Base-by-base conservation (phyloP, 2,329 filamentous ascomycete genomes). In the Fusarium sp. region DNA sequence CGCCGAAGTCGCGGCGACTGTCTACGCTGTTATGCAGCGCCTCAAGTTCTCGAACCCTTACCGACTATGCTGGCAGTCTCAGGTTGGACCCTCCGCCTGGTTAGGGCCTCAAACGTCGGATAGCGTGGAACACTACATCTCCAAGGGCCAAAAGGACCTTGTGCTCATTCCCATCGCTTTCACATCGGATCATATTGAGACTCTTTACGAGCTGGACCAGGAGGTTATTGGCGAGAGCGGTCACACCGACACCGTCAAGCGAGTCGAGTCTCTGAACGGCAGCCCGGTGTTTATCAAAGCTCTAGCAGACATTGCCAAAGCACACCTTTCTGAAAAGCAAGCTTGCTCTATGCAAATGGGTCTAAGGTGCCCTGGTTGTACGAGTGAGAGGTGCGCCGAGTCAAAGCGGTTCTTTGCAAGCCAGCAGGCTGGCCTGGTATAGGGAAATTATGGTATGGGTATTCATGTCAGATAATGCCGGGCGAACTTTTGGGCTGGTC, bases 121-220 rank as follows among this genome's bases (percentile, higher is more conserved):
- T 65, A 94, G 93, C 0, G 95, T 99, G 10, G 88, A 93, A 72
- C 84, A 92, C 57, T 96, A 97, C 73, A 88, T 98, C 65, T 87
- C 90, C 72, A 93, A 95, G 76, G 95, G 94, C 1, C 91, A 97
- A 72, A 96, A 89, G 51, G 93, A 99, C 72, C 82, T 99, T 50
- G 82, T 97, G 2, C 82, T 99, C 7, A 92, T 99, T 52, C 95
- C 95, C 0, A 96, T 99, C 65, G 95, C 95, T 6, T 99, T 99
- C 74, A 99, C 95, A 0, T 96, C 92, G n/a, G 95, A 99, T 71
- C 95, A 99, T 73, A 99, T 99, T 67, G 95, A 99, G 79, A 99
- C 95, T 0, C 81, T 99, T 1, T 98, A 89, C 74, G 95, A 99
- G 76, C 80, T 99, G 48, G 95, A 99, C 74, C 83, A 92, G 69